Evolutionary conservation across 176 grass and related monocot species (phyloP).

Genomic region (Oryza rufipogon): DNA sequence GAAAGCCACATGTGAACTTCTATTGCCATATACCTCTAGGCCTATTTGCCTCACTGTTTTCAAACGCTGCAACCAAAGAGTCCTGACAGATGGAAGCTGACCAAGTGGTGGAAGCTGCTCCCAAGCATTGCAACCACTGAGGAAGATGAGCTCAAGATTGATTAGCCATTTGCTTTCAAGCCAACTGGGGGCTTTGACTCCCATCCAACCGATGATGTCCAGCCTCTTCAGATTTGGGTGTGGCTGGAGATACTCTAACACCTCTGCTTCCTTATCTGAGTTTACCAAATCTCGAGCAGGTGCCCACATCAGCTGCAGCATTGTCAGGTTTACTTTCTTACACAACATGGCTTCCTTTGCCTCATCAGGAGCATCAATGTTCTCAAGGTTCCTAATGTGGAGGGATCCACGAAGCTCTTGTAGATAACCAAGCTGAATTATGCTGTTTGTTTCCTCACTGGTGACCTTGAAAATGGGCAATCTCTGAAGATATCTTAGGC

Average conservation of each 20-base stretch:
- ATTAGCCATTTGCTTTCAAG: slow-evolving; percentile 33
- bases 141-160: slow-evolving; percentile 48
- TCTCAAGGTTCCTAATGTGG: slow-evolving; percentile 45
- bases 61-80: slow-evolving; percentile 48
- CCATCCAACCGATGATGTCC: slow-evolving; percentile 49
- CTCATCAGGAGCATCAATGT: slow-evolving; percentile 37
- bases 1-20: slow-evolving; percentile 24
- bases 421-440: slow-evolving; percentile 45
- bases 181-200: slow-evolving; percentile 39
- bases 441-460: slow-evolving; percentile 25
- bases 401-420: slow-evolving; percentile 50
- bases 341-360: slow-evolving; percentile 42
- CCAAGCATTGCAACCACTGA: slow-evolving; percentile 47
- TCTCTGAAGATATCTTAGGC: slow-evolving; percentile 50
- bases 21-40: slow-evolving; percentile 36
- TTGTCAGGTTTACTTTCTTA: slow-evolving; percentile 41
- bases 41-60: slow-evolving; percentile 43
- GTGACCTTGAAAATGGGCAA: slow-evolving; percentile 47
- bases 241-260: slow-evolving; percentile 43
- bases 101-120: slow-evolving; percentile 57
- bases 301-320: slow-evolving; percentile 31
- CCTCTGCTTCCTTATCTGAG: background rate
- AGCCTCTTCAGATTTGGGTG: slow-evolving; percentile 44
- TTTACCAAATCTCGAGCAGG: slow-evolving; percentile 14
- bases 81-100: slow-evolving; percentile 52